Evolutionary conservation across 305 asterid genomes (phyloP).

Genomic region (Fraxinus greggii): DNA sequence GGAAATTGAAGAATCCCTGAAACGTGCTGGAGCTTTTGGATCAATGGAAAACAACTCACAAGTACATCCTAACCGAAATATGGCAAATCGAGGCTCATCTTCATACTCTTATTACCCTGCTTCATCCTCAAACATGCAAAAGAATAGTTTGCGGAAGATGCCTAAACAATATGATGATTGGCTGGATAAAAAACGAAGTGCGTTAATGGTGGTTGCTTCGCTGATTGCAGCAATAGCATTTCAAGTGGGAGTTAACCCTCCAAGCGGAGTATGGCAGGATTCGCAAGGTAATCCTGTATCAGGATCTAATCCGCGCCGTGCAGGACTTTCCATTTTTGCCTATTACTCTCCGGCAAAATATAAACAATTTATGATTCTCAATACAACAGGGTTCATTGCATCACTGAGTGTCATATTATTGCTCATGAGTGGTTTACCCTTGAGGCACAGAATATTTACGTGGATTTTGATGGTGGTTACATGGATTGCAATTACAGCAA

Average conservation of each 20-base stretch:
- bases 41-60: not conserved
- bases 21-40: conserved; percentile 20
- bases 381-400: conserved; percentile 36
- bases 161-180: not conserved
- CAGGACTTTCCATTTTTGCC: conserved; percentile 5
- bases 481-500: conserved; percentile 41
- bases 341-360: not conserved
- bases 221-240: conserved; percentile 47
- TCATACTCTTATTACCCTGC: not conserved
- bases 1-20: conserved; percentile 30
- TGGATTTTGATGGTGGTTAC: conserved; percentile 40
- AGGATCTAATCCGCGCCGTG: not conserved
- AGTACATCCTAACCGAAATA: too few relatives aligned
- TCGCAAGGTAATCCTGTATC: not conserved
- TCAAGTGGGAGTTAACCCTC: conserved; percentile 34
- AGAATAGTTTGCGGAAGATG: conserved; percentile 6
- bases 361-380: conserved; percentile 10
- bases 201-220: conserved; percentile 35
- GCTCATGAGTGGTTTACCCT: conserved; percentile 47
- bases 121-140: not conserved
- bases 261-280: conserved; percentile 18
- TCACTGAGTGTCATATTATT: conserved; percentile 48
- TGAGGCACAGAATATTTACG: conserved; percentile 24
- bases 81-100: not conserved
- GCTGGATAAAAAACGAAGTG: not conserved